phyloP scores from a whole-genome alignment of 2,329 filamentous ascomycete genomes.

The Sclerotinia trifoliorum region DNA sequence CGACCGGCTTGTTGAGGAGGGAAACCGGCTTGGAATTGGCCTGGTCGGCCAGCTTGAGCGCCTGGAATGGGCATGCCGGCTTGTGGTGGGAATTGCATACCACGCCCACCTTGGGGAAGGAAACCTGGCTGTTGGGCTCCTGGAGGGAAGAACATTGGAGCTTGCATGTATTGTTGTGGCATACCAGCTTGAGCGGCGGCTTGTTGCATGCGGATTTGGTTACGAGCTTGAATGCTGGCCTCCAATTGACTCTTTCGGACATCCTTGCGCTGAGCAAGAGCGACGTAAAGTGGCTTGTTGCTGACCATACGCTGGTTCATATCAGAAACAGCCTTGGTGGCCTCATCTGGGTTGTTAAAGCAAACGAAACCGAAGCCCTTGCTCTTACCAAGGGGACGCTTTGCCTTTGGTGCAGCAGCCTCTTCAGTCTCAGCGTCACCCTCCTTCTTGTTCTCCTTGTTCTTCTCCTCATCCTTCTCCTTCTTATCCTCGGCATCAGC shows the following conservation, averaged over 20 bases:
- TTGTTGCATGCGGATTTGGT: constrained; percentile 98
- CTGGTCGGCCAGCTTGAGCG: constrained; percentile 77
- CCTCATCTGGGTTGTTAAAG: constrained; percentile 99
- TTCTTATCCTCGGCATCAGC: constrained; percentile 45
- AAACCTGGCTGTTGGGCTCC: constrained; percentile 69
- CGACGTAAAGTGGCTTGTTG: constrained; percentile 95
- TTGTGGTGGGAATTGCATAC: constrained; percentile 63
- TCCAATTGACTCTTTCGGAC: constrained; percentile 99
- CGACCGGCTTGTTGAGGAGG: constrained; percentile 83
- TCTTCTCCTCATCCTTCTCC: constrained; percentile 53
- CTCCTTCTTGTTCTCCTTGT: constrained; percentile 50
- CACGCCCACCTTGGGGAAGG: constrained; percentile 62
- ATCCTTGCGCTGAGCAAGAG: constrained; percentile 98
- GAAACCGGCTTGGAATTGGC: constrained; percentile 80
- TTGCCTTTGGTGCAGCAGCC: constrained; percentile 51
- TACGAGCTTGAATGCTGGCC: constrained; percentile 97
- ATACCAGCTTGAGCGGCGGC: constrained; percentile 87
- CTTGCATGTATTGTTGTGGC: constrained; percentile 83
- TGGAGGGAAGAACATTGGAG: constrained; percentile 88
- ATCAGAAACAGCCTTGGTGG: constrained; percentile 97
- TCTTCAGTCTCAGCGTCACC: constrained; percentile 50
- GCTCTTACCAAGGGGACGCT: constrained; percentile 82
- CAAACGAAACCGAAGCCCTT: constrained; percentile 99
- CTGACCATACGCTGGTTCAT: constrained; percentile 99
- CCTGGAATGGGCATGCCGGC: constrained; percentile 64